Percentiles rank a stretch among this genome's conserved stretches.
These are phyloP conservation scores for Exophiala mesophila DNA, from an alignment of 2,329 filamentous ascomycete genomes.

Conservation along the genomic window DNA sequence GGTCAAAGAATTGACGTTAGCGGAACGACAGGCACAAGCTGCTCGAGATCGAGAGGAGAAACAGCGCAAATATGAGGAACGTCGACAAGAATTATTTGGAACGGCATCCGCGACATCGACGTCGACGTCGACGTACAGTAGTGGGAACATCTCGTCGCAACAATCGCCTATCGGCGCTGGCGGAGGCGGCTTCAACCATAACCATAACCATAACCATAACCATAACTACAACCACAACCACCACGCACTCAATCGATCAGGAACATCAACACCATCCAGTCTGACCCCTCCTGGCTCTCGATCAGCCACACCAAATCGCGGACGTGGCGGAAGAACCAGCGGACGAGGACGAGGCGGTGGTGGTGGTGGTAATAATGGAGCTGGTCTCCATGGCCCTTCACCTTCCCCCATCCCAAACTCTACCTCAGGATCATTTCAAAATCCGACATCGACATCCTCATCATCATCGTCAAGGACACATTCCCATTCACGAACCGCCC, in stretches of 20 bases:
- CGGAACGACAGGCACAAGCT: constrained; percentile 73
- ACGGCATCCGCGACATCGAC: constrained; percentile 35
- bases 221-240: neutral
- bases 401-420: no score
- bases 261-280: constrained; percentile 58
- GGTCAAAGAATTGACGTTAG: constrained; percentile 61
- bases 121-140: no score
- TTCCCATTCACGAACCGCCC: constrained; percentile 27
- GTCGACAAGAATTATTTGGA: constrained; percentile 80
- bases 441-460: no score
- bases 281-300: constrained; percentile 54
- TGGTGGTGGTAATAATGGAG: no score
- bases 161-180: no score
- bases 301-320: constrained; percentile 32
- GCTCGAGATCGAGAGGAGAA: constrained; percentile 81
- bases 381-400: no score
- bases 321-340: constrained; percentile 37
- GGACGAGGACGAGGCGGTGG: constrained; percentile 19
- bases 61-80: constrained; percentile 84
- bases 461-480: no score
- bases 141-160: constrained; percentile 14
- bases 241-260: constrained; percentile 36
- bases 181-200: constrained; percentile 2
- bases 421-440: no score
- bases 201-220: neutral